These are phyloP conservation scores for Cercospora nicotianae DNA, from an alignment of 2,329 filamentous ascomycete species.

Conservation along the genomic window DNA sequence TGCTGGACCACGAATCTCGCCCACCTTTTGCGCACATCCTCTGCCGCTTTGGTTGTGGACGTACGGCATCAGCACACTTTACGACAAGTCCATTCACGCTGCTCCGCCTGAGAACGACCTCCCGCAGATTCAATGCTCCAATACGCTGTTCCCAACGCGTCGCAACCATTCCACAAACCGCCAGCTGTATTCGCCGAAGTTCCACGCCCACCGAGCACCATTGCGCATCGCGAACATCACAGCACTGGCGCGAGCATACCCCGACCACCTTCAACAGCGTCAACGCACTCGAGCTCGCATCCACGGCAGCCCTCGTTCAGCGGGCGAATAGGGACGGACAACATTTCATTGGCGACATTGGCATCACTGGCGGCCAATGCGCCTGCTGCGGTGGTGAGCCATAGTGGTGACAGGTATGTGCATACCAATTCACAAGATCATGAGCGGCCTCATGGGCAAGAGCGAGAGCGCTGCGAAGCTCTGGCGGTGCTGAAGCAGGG, in stretches of 20 bases:
- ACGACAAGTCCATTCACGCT: background rate
- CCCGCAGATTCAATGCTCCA: conserved; percentile 56
- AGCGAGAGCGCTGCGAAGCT: background rate
- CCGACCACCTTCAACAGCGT: conserved; percentile 55
- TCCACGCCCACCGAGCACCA: conserved; percentile 9
- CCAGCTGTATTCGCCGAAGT: conserved; percentile 28
- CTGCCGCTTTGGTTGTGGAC: background rate
- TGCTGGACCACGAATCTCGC: background rate
- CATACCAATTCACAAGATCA: background rate
- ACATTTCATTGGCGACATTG: conserved; percentile 39
- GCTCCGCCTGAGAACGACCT: background rate
- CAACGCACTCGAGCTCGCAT: conserved; percentile 45
- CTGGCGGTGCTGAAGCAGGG: background rate
- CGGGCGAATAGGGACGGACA: conserved; percentile 13
- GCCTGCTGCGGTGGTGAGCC: conserved; percentile 21
- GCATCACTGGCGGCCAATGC: conserved; percentile 32
- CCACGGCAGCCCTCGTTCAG: conserved; percentile 18
- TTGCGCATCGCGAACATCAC: conserved; percentile 14
- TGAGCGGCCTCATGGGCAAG: background rate
- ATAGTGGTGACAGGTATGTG: conserved; percentile 20
- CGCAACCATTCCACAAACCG: conserved; percentile 27
- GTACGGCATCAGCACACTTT: background rate
- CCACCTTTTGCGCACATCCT: background rate
- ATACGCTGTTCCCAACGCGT: conserved; percentile 32
- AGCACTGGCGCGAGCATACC: conserved; percentile 51